Conservation (phyloP, 176 grass and related monocot genomes). For the Cenchrus purpureus region DNA sequence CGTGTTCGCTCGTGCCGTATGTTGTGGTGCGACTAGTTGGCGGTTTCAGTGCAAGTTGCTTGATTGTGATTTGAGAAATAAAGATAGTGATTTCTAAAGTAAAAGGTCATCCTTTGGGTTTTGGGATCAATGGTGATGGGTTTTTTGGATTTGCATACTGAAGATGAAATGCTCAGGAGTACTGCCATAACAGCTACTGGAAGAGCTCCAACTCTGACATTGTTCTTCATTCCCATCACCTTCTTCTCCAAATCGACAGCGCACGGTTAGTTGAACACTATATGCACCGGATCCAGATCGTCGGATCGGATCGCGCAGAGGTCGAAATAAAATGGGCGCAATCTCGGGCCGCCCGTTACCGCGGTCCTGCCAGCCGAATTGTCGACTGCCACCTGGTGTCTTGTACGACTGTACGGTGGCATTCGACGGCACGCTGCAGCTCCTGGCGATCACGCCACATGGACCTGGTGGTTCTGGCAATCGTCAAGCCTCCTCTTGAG, state of each 20-base stretch:
- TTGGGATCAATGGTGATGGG: neutral
- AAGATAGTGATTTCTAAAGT: slow-evolving; percentile 1
- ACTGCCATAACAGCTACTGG: neutral
- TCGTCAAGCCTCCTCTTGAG: neutral
- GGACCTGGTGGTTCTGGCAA: too few species aligned
- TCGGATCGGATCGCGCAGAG: neutral
- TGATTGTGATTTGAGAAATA: slow-evolving; percentile 45
- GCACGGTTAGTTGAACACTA: neutral
- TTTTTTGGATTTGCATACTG: neutral
- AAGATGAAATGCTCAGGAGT: neutral
- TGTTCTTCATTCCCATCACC: too few species aligned
- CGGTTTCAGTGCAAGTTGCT: slow-evolving; percentile 15
- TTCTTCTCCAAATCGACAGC: neutral
- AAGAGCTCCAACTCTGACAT: neutral
- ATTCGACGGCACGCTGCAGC: too few species aligned
- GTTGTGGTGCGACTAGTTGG: neutral
- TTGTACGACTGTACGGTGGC: neutral
- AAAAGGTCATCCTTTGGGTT: neutral
- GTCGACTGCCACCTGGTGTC: neutral
- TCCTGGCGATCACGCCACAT: too few species aligned
- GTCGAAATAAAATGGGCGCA: neutral
- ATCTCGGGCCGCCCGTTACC: neutral
- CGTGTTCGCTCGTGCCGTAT: neutral
- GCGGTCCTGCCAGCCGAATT: neutral
- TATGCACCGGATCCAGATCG: slow-evolving; percentile 1